These are phyloP conservation scores for Trematosphaeria pertusa DNA, from an alignment of 2,329 filamentous ascomycete species.

Conservation along the genomic window DNA sequence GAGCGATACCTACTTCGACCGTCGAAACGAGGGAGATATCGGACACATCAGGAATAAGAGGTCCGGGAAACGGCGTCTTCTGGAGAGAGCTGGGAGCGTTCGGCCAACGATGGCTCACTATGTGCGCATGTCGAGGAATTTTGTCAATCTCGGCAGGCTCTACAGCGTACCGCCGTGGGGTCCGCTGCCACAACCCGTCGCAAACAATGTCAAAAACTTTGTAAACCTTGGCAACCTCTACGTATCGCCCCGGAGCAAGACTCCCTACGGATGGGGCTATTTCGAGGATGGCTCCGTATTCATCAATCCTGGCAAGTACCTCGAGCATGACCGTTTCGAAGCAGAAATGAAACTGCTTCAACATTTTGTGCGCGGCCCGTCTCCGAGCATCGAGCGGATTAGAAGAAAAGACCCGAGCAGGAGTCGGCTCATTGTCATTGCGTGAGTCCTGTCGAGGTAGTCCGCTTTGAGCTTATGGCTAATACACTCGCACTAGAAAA, in stretches of 20 bases:
- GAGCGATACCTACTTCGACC: not conserved
- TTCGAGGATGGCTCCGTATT: conserved; percentile 33
- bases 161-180: conserved; percentile 15
- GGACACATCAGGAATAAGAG: not conserved
- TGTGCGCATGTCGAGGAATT: conserved; percentile 14
- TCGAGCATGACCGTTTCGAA: conserved; percentile 24
- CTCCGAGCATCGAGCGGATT: conserved; percentile 13
- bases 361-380: conserved; percentile 17
- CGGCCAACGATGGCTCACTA: conserved; percentile 8
- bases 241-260: not conserved
- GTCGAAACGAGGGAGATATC: not conserved
- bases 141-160: conserved; percentile 19
- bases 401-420: conserved; percentile 2
- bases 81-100: not conserved
- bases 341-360: conserved; percentile 21
- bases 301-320: conserved; percentile 10
- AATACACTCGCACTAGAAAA: conserved; percentile 10
- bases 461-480: not conserved
- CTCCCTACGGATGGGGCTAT: conserved; percentile 23
- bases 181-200: too few relatives aligned
- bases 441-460: conserved; percentile 12
- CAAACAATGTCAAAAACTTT: conserved; percentile 7
- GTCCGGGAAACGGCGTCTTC: not conserved
- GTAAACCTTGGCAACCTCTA: conserved; percentile 26
- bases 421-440: conserved; percentile 19